These are phyloP conservation scores for Phaeoacremonium minimum DNA, from an alignment of 2,329 filamentous ascomycete species.

Conservation along the genomic window DNA sequence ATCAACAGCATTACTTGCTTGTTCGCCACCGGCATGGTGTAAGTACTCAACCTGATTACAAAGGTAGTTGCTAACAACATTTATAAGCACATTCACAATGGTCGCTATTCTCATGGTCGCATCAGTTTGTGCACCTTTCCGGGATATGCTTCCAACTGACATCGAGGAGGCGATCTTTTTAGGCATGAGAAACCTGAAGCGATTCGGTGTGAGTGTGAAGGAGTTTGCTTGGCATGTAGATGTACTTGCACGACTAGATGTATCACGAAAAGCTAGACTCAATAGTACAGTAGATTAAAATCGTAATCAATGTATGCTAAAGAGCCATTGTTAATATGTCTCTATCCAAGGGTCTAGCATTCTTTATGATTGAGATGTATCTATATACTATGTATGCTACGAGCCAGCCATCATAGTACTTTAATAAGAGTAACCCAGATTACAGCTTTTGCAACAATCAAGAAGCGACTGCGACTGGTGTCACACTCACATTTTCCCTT, in stretches of 20 bases:
- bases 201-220: slow-evolving; percentile 14
- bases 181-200: slow-evolving; percentile 13
- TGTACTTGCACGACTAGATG: slow-evolving; percentile 12
- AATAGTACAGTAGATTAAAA: no score
- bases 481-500: no score
- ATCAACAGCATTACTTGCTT: slow-evolving; percentile 19
- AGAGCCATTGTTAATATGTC: no score
- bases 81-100: slow-evolving; percentile 19
- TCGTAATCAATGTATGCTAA: no score
- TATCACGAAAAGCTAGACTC: slow-evolving; percentile 3
- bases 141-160: slow-evolving; percentile 10
- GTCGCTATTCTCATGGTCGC: slow-evolving; percentile 16
- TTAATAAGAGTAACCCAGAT: no score
- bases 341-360: no score
- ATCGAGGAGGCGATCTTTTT: slow-evolving; percentile 12
- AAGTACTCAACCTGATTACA: slow-evolving; percentile 6
- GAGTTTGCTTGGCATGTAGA: slow-evolving; percentile 16
- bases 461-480: no score
- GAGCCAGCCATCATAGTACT: no score
- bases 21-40: slow-evolving; percentile 24
- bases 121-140: slow-evolving; percentile 10
- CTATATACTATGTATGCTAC: no score
- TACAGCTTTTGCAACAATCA: no score
- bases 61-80: background rate
- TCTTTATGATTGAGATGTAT: no score